Evolutionary conservation across 306 rosid genomes (phyloP).

Genomic region (Mimosa pudica): DNA sequence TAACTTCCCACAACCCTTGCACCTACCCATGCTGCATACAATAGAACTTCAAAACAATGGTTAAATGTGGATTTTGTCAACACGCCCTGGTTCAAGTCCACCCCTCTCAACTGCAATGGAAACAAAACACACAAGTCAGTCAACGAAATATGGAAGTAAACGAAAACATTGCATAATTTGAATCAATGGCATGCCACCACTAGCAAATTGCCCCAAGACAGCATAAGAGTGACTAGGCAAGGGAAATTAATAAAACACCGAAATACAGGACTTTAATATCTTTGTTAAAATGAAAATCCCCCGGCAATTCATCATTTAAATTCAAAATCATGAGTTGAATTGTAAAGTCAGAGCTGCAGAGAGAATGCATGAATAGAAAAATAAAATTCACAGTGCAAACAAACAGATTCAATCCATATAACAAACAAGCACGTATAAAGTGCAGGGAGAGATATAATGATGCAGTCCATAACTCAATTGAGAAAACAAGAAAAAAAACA

Average conservation of each 20-base stretch:
- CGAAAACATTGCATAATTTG: conserved; percentile 10
- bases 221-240: neutral
- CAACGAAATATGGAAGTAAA: conserved; percentile 22
- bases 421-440: neutral
- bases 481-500: neutral
- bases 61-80: conserved; percentile 29
- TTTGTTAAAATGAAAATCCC: neutral
- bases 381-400: neutral
- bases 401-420: neutral
- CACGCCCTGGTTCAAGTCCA: conserved; percentile 47
- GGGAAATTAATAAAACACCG: neutral
- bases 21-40: conserved; percentile 61
- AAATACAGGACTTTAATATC: neutral
- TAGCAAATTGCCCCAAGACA: neutral
- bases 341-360: neutral
- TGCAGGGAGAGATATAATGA: neutral
- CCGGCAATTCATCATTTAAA: neutral
- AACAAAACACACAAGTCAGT: conserved; percentile 29
- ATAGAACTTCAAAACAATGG: conserved; percentile 34
- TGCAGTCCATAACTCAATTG: neutral
- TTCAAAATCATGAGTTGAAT: neutral
- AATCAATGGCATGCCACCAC: neutral
- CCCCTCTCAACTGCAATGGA: conserved; percentile 63
- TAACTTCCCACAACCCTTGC: conserved; percentile 88
- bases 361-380: neutral